Evolutionary conservation across 495 filamentous ascomycete genomes (phyloP).

Genomic region (Aspergillus hancockii): DNA sequence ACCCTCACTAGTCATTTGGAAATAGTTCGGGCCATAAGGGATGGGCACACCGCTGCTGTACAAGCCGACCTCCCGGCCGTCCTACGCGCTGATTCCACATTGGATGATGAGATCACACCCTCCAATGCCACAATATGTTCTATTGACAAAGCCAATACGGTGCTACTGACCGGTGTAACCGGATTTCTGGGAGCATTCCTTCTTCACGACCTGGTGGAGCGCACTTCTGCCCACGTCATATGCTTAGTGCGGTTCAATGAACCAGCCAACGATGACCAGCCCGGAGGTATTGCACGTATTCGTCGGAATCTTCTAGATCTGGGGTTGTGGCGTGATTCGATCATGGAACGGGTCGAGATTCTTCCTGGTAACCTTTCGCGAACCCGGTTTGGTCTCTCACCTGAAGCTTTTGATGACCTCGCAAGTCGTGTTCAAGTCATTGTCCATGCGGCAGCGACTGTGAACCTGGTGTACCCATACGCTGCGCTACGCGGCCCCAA

Average conservation of each 20-base stretch:
- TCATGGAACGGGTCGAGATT: constrained; percentile 68
- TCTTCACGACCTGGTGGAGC: constrained; percentile 53
- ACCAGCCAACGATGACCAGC: constrained; percentile 51
- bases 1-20: constrained; percentile 63
- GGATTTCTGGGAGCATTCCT: constrained; percentile 62
- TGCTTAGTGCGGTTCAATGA: constrained; percentile 67
- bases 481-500: constrained; percentile 60
- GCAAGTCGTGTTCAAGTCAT: constrained; percentile 60
- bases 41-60: constrained; percentile 65
- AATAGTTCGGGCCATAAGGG: constrained; percentile 56
- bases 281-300: constrained; percentile 57
- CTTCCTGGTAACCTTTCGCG: constrained; percentile 64
- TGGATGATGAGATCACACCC: constrained; percentile 58
- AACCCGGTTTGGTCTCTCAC: constrained; percentile 57
- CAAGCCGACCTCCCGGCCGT: constrained; percentile 65
- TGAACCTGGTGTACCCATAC: constrained; percentile 69
- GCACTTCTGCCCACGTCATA: constrained; percentile 61
- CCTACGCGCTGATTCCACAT: constrained; percentile 56
- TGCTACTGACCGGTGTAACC: constrained; percentile 61
- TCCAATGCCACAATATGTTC: constrained; percentile 46
- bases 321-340: constrained; percentile 65
- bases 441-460: constrained; percentile 64
- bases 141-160: constrained; percentile 56
- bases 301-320: constrained; percentile 64
- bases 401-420: constrained; percentile 57